Conservation (phyloP, 2,329 filamentous ascomycete genomes). For the Aureobasidium sp. region DNA sequence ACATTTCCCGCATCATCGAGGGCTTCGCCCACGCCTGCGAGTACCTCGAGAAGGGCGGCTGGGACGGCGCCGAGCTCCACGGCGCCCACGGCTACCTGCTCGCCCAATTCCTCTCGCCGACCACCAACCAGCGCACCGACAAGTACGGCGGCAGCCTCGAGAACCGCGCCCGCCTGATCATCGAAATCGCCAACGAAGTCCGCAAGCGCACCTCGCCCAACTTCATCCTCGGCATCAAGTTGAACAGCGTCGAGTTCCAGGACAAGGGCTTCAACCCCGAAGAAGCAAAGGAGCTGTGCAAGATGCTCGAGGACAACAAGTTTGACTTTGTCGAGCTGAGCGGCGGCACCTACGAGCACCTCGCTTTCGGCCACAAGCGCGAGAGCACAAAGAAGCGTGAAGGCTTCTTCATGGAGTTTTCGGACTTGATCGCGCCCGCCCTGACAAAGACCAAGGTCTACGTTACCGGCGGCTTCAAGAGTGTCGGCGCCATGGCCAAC, state of each 20-base stretch:
- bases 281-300: conserved; percentile 44
- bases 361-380: conserved; percentile 46
- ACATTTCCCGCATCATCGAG: conserved; percentile 52
- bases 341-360: conserved; percentile 53
- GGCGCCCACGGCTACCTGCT: conserved; percentile 38
- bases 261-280: conserved; percentile 45
- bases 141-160: conserved; percentile 38
- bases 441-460: conserved; percentile 50
- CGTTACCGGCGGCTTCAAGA: conserved; percentile 53
- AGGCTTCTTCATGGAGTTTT: conserved; percentile 56
- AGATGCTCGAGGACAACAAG: conserved; percentile 41
- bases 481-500: conserved; percentile 50
- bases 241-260: conserved; percentile 53
- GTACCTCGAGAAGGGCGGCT: conserved; percentile 57
- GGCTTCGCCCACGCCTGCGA: conserved; percentile 56
- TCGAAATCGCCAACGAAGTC: conserved; percentile 35
- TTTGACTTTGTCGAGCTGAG: conserved; percentile 55
- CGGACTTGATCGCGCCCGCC: conserved; percentile 44
- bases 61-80: conserved; percentile 43
- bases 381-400: conserved; percentile 50
- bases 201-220: conserved; percentile 29
- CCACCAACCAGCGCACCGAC: conserved; percentile 38
- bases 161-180: conserved; percentile 37
- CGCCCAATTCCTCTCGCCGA: conserved; percentile 38
- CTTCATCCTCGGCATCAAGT: conserved; percentile 50